Percentiles rank a stretch among this genome's conserved stretches.
Conservation (phyloP, 169 alveolate species). For the Hepatocystis sp. region DNA sequence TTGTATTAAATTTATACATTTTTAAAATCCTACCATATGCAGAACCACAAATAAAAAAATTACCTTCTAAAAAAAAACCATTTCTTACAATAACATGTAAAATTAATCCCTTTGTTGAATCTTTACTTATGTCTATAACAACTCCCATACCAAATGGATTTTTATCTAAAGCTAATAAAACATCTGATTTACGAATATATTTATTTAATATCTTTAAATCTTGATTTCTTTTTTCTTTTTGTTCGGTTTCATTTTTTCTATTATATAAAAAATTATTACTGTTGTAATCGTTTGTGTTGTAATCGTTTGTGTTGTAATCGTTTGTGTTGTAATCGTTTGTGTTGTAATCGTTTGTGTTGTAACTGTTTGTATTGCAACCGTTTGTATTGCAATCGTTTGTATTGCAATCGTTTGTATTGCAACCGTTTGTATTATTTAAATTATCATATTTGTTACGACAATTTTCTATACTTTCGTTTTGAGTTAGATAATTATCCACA, state of each 20-base stretch:
- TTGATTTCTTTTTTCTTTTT: constrained; percentile 11
- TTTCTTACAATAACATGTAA: constrained; percentile 81
- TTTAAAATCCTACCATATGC: constrained; percentile 83
- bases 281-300: neutral
- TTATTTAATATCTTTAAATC: constrained; percentile 29
- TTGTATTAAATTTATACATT: constrained; percentile 78
- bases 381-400: no score
- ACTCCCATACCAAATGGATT: constrained; percentile 82
- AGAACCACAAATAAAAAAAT: constrained; percentile 86
- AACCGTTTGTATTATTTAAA: no score
- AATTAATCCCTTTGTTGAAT: constrained; percentile 79
- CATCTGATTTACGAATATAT: constrained; percentile 82
- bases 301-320: no score
- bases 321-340: no score
- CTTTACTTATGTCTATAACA: constrained; percentile 80
- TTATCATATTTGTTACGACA: no score
- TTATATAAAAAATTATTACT: no score
- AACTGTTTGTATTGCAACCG: no score
- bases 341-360: no score
- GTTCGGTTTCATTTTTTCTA: neutral
- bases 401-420: no score
- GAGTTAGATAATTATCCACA: no score
- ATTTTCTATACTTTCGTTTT: no score
- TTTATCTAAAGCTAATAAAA: constrained; percentile 78
- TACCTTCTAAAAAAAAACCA: constrained; percentile 84